Percentiles rank a stretch among this genome's conserved stretches.
phyloP scores from a whole-genome alignment of 352 stramenopile genomes.

The Lagenidium giganteum region DNA sequence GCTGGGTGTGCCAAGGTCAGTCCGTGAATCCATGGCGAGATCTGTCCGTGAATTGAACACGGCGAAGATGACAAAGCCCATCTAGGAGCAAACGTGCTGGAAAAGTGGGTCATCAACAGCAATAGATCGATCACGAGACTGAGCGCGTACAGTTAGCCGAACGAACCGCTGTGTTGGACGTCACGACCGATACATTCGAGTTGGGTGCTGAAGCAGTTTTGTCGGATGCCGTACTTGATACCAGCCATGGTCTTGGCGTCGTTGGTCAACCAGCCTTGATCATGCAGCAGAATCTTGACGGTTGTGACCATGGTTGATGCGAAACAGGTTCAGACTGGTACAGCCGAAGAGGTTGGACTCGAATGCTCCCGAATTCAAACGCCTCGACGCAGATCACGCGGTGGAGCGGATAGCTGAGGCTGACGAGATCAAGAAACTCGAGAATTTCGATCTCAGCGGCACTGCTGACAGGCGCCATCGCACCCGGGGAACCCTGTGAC shows the following conservation, averaged over 20 bases:
- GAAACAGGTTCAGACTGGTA: slow-evolving; percentile 7
- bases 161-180: slow-evolving; percentile 8
- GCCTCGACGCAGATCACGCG: slow-evolving; percentile 11
- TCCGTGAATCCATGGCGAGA: slow-evolving; percentile 5
- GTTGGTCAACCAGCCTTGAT: slow-evolving; percentile 11
- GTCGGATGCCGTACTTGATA: slow-evolving; percentile 10
- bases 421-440: slow-evolving; percentile 10
- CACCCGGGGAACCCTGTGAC: slow-evolving; percentile 6
- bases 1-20: slow-evolving; percentile 1
- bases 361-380: slow-evolving; percentile 7
- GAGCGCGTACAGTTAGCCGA: slow-evolving; percentile 11
- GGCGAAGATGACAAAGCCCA: too few species aligned
- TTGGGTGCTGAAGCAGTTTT: too few species aligned
- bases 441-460: slow-evolving; percentile 9
- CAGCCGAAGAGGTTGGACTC: slow-evolving; percentile 6
- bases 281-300: slow-evolving; percentile 3
- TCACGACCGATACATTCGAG: slow-evolving; percentile 7
- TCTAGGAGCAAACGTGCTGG: slow-evolving; percentile 16
- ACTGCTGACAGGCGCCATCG: slow-evolving; percentile 2
- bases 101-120: slow-evolving; percentile 5
- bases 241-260: slow-evolving; percentile 12
- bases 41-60: too few species aligned
- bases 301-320: background rate
- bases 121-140: slow-evolving; percentile 16
- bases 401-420: slow-evolving; percentile 11